These are phyloP conservation scores for Vitis cinerea DNA, from an alignment of 164 flowering plant genomes.

Conservation along the genomic window DNA sequence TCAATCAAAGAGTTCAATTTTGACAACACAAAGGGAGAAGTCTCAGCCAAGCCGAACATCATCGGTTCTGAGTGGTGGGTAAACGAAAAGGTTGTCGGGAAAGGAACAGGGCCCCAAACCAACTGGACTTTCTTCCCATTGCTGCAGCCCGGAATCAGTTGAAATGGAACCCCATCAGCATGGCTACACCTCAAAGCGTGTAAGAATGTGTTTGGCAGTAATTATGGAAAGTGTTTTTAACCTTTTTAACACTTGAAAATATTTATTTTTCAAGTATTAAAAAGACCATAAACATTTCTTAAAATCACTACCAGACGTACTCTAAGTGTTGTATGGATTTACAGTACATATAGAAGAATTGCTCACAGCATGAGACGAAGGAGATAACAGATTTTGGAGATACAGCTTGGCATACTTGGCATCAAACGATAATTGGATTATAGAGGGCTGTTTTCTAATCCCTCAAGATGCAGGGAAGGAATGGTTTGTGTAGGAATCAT, in stretches of 20 bases:
- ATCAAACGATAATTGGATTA: not conserved
- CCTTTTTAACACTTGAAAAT: no score
- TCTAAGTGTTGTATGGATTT: no score
- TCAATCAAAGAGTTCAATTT: conserved; percentile 83
- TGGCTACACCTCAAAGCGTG: not conserved
- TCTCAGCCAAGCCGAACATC: conserved; percentile 24
- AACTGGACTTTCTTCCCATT: conserved; percentile 82
- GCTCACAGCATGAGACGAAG: no score
- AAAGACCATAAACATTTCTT: no score
- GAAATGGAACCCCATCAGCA: conserved; percentile 7
- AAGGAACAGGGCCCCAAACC: conserved; percentile 39
- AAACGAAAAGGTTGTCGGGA: conserved; percentile 49
- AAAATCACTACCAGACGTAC: not conserved
- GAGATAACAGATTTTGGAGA: not conserved
- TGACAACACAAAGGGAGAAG: conserved; percentile 56
- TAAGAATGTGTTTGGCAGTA: no score
- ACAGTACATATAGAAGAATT: no score
- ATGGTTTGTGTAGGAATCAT: conserved; percentile 11
- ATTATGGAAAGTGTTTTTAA: no score
- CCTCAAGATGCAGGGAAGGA: conserved; percentile 9
- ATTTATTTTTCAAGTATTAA: no score
- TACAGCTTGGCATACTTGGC: conserved; percentile 9
- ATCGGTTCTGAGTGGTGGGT: conserved; percentile 76
- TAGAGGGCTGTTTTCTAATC: not conserved
- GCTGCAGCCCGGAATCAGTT: conserved; percentile 78